Base-by-base conservation (phyloP, 108 stramenopile species). In the Tribonema minus region DNA sequence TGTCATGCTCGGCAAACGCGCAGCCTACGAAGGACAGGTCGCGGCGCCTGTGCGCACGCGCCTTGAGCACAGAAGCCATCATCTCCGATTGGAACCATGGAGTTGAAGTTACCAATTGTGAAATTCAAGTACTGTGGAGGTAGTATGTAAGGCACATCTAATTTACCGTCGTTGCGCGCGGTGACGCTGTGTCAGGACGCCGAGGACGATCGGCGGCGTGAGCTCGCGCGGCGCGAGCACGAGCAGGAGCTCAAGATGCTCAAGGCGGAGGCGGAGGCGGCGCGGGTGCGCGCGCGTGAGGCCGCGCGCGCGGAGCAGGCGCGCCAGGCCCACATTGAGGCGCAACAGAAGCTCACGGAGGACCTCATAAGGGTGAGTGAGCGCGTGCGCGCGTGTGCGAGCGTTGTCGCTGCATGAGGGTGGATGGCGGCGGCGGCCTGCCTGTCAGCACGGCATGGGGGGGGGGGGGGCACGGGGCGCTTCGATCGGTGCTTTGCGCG, bases 211-310 rank as follows among this genome's bases (percentile, higher is more conserved):
- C 0, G 46, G 26, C 12, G 74, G 40, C n/a, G 41, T 75, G n/a
- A 75, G 4, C 74, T 40, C 0, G 26, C 33, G 15, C 74, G 58
- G 64, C 46, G 66, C 34, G 74, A 75, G 33, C 34, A 66, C 40
- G 74, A 31, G 6, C 64, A 63, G 31, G 33, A 58, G 26, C 31
- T 23, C 1, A 75, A 64, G 6, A 15, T 39, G 3, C 34, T 66
- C 54, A 75, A 66, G 74, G 65, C 63, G 1, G 64, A 66, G 20
- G 40, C 64, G 39, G 74, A 75, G 74, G 74, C 66, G 2, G 32
- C 38, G 2, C 26, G 26, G 3, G 35, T 36, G n/a, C n/a, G n/a
- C n/a, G n/a, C n/a, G n/a, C n/a, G n/a, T n/a, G n/a, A n/a, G n/a
- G n/a, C 30, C 6, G 15, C 41, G 9, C 41, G 6, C 6, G 15